Percentiles rank a stretch among this genome's conserved stretches.
phyloP scores from a whole-genome alignment of 2,329 filamentous ascomycete species.

The Pestalotiopsis sp. region DNA sequence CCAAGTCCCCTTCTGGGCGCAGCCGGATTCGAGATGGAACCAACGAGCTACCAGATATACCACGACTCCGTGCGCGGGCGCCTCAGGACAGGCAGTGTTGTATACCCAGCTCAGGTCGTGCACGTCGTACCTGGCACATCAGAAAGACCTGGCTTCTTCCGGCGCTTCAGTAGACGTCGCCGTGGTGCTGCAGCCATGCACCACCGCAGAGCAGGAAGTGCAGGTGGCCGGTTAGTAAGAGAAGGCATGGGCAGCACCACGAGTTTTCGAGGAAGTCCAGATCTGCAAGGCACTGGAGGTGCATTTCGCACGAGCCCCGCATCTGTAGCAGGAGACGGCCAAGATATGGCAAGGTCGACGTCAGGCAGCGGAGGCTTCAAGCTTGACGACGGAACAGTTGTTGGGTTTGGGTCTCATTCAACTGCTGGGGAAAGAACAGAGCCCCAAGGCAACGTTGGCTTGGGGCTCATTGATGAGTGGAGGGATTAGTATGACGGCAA shows the following conservation, averaged over 20 bases:
- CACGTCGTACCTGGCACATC: background rate
- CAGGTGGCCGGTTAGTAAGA: conserved; percentile 7
- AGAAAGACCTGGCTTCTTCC: conserved; percentile 7
- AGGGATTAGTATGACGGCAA: background rate
- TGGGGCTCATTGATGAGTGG: conserved; percentile 1
- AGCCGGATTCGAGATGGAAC: conserved; percentile 23
- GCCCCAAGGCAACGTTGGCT: background rate
- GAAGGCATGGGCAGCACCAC: background rate
- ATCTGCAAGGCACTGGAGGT: conserved; percentile 5
- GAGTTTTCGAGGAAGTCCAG: conserved; percentile 8
- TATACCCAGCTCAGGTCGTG: background rate
- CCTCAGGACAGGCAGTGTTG: conserved; percentile 11
- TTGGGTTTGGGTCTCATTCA: conserved; percentile 27
- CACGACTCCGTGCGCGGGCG: conserved; percentile 19
- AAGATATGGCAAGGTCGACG: conserved; percentile 26
- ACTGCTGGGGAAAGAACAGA: background rate
- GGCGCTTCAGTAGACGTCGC: conserved; percentile 7
- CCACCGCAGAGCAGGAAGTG: conserved; percentile 13
- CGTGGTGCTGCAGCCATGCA: background rate
- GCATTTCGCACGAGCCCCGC: background rate
- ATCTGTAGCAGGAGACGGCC: conserved; percentile 10
- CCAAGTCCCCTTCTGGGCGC: conserved; percentile 39
- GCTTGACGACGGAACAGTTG: conserved; percentile 27
- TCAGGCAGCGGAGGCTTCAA: conserved; percentile 27
- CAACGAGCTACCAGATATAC: conserved; percentile 33